Conservation (phyloP, 176 grass and related monocot species). For the Ampelocalamus luodianensis region DNA sequence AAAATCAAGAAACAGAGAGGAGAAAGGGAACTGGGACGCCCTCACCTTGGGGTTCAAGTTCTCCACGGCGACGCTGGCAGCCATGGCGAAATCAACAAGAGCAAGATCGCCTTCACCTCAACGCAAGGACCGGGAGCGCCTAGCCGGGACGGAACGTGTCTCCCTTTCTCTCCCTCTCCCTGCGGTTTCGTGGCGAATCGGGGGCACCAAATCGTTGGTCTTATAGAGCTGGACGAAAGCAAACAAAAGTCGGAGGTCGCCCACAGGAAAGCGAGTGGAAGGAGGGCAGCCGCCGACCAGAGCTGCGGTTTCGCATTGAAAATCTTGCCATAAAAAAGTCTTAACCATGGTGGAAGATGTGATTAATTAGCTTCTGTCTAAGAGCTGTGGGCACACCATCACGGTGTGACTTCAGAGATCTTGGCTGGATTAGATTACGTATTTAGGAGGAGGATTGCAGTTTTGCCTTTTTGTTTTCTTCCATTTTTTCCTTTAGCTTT, state of each 20-base stretch:
- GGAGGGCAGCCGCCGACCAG: neutral
- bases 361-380: neutral
- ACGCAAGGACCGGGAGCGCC: neutral
- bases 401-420: neutral
- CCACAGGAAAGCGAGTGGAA: conserved; percentile 42
- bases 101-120: neutral
- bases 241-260: conserved; percentile 26
- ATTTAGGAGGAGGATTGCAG: neutral
- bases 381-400: neutral
- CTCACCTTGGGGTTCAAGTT: conserved; percentile 64
- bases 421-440: neutral
- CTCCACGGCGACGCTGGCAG: conserved; percentile 51
- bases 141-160: neutral
- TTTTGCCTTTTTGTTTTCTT: conserved; percentile 10
- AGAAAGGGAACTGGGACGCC: neutral
- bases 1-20: neutral
- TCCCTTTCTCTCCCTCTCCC: neutral
- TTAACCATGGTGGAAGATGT: neutral
- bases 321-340: neutral
- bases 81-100: conserved; percentile 38
- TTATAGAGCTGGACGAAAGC: conserved; percentile 33
- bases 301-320: conserved; percentile 34
- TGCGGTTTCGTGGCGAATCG: conserved; percentile 53
- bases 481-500: neutral
- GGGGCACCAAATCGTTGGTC: neutral